phyloP scores from a whole-genome alignment of 2,329 filamentous ascomycete species.

The Hirsutella rhossiliensis region DNA sequence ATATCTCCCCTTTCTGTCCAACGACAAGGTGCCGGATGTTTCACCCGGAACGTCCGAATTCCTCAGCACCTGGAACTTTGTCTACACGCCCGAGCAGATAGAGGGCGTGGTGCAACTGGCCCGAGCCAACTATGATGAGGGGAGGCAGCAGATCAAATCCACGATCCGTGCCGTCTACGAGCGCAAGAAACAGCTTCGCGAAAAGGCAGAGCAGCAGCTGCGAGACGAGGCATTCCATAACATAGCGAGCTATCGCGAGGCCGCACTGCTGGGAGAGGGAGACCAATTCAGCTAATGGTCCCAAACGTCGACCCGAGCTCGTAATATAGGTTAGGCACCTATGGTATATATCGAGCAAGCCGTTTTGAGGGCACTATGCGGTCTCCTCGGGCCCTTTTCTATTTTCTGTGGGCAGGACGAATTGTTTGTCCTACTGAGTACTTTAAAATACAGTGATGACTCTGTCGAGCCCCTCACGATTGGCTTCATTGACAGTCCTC shows the following conservation, averaged over 20 bases:
- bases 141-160: constrained; percentile 62
- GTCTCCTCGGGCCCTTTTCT: background rate
- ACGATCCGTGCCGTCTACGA: constrained; percentile 86
- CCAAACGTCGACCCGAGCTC: background rate
- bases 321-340: too few relatives aligned
- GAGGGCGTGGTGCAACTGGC: constrained; percentile 76
- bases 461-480: too few relatives aligned
- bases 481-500: background rate
- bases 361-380: too few relatives aligned
- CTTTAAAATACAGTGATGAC: constrained; percentile 21
- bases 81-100: constrained; percentile 84
- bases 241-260: constrained; percentile 35
- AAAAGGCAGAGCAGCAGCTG: constrained; percentile 35
- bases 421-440: constrained; percentile 23
- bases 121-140: constrained; percentile 75
- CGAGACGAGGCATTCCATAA: constrained; percentile 29
- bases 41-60: constrained; percentile 76
- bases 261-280: constrained; percentile 45
- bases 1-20: constrained; percentile 82
- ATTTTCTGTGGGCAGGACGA: background rate
- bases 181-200: constrained; percentile 63
- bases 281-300: constrained; percentile 54
- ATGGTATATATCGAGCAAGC: too few relatives aligned
- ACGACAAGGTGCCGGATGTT: constrained; percentile 67
- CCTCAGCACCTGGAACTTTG: constrained; percentile 95